A percentile compares a stretch with the other conserved stretches of the same genome.
phyloP scores from a whole-genome alignment of 2,329 filamentous ascomycete genomes.

The Lachnellula cervina region DNA sequence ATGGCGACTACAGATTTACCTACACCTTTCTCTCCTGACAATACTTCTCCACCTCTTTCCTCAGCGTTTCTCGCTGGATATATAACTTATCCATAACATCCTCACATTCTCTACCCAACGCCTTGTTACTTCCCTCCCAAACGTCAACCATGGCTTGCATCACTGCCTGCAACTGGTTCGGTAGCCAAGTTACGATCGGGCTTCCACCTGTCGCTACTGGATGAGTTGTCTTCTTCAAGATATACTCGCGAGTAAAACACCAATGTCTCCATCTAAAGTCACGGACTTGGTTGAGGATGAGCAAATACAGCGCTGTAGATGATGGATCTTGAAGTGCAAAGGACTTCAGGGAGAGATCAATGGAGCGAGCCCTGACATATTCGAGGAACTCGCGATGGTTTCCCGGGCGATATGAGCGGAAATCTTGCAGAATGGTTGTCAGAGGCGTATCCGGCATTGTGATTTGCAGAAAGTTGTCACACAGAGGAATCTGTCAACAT shows the following conservation, averaged over 20 bases:
- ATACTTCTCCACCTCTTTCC: slow-evolving; percentile 72
- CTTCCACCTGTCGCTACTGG: slow-evolving; percentile 76
- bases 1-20: neutral
- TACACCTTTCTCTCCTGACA: slow-evolving; percentile 56
- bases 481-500: slow-evolving; percentile 62
- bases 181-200: slow-evolving; percentile 79
- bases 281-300: slow-evolving; percentile 67
- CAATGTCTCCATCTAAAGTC: slow-evolving; percentile 82
- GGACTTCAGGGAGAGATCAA: slow-evolving; percentile 48
- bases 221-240: slow-evolving; percentile 70
- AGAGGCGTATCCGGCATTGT: slow-evolving; percentile 85
- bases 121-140: slow-evolving; percentile 34
- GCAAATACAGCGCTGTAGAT: slow-evolving; percentile 59
- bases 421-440: slow-evolving; percentile 82
- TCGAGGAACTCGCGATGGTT: slow-evolving; percentile 84
- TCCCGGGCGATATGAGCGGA: slow-evolving; percentile 81
- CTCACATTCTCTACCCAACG: slow-evolving; percentile 36
- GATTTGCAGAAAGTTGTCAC: slow-evolving; percentile 82
- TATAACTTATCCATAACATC: slow-evolving; percentile 64
- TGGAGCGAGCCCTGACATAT: slow-evolving; percentile 54
- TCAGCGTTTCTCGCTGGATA: slow-evolving; percentile 59
- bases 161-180: slow-evolving; percentile 74
- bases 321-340: slow-evolving; percentile 51
- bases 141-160: slow-evolving; percentile 64
- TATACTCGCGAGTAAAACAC: slow-evolving; percentile 82